A percentile compares a stretch with the other conserved stretches of the same genome.
Conservation (phyloP, 306 rosid species). For the Rosa persica region DNA sequence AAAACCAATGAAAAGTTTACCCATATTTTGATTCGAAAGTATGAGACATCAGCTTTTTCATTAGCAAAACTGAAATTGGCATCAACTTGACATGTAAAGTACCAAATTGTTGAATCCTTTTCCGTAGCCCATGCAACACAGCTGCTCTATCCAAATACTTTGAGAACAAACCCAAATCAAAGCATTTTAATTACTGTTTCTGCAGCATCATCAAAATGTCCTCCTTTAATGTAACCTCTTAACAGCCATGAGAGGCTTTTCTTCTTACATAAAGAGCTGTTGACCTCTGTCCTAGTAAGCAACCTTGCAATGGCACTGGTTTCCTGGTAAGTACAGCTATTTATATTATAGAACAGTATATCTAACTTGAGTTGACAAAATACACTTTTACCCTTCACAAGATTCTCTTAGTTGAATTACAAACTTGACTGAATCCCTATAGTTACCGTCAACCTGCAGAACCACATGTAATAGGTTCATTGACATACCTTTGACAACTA, state of each 20-base stretch:
- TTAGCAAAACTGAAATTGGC: too few relatives aligned
- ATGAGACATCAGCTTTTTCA: too few relatives aligned
- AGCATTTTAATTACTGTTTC: slow-evolving; percentile 82
- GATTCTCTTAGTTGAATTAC: slow-evolving; percentile 77
- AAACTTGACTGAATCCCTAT: slow-evolving; percentile 63
- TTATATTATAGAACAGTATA: too few relatives aligned
- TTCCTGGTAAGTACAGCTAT: too few relatives aligned
- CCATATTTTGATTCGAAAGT: too few relatives aligned
- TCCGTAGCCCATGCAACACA: slow-evolving; percentile 77
- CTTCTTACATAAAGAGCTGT: slow-evolving; percentile 62
- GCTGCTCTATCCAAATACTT: slow-evolving; percentile 87
- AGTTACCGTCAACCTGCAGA: slow-evolving; percentile 73
- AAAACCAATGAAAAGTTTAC: too few relatives aligned
- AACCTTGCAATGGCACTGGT: slow-evolving; percentile 54
- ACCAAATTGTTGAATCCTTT: slow-evolving; percentile 60
- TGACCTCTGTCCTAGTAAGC: slow-evolving; percentile 67
- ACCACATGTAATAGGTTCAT: slow-evolving; percentile 22
- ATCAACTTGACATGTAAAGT: too few relatives aligned
- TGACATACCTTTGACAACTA: slow-evolving; percentile 7
- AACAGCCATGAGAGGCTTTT: slow-evolving; percentile 85
- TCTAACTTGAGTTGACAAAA: too few relatives aligned
- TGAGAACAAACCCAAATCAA: slow-evolving; percentile 60
- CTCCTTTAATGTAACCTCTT: slow-evolving; percentile 91
- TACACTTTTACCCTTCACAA: too few relatives aligned
- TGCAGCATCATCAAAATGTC: slow-evolving; percentile 81